Percentiles rank a stretch among this genome's conserved stretches.
Conservation (phyloP, 805 yeast species). For the Candida multigemmis region DNA sequence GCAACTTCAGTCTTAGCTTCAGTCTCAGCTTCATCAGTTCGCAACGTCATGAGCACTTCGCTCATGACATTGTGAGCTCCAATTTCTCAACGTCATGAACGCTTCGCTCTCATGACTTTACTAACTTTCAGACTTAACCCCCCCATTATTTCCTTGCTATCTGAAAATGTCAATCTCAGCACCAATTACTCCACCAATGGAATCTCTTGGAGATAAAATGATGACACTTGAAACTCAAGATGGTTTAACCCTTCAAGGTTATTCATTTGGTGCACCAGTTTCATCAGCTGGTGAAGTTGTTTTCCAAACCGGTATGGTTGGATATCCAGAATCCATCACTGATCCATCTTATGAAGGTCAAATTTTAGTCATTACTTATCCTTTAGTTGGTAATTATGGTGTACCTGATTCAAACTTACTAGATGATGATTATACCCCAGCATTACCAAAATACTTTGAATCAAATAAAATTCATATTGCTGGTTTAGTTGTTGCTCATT, state of each 20-base stretch:
- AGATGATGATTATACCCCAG: slow-evolving; percentile 57
- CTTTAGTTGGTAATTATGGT: slow-evolving; percentile 97
- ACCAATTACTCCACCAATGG: slow-evolving; percentile 89
- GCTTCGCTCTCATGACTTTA: background rate
- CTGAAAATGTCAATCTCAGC: slow-evolving; percentile 49
- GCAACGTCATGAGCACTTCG: too few relatives aligned
- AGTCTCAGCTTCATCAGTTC: too few relatives aligned
- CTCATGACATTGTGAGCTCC: too few relatives aligned
- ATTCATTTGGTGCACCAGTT: slow-evolving; percentile 90
- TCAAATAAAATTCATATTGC: slow-evolving; percentile 89
- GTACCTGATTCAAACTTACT: slow-evolving; percentile 78
- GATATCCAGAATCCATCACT: slow-evolving; percentile 95
- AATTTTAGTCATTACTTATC: slow-evolving; percentile 91
- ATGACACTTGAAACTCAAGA: slow-evolving; percentile 84
- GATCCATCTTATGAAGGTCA: slow-evolving; percentile 99
- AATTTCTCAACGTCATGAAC: too few relatives aligned
- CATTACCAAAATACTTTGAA: slow-evolving; percentile 88
- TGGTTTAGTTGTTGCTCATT: slow-evolving; percentile 93
- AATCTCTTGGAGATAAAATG: slow-evolving; percentile 70
- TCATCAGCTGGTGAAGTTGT: slow-evolving; percentile 95
- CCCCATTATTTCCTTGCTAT: slow-evolving; percentile 1
- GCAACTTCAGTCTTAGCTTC: too few relatives aligned
- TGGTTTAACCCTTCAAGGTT: slow-evolving; percentile 84
- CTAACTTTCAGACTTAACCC: slow-evolving; percentile 1
- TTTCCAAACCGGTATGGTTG: slow-evolving; percentile 99